phyloP scores from a whole-genome alignment of 2,329 filamentous ascomycete species.

The Aschersonia sp. region DNA sequence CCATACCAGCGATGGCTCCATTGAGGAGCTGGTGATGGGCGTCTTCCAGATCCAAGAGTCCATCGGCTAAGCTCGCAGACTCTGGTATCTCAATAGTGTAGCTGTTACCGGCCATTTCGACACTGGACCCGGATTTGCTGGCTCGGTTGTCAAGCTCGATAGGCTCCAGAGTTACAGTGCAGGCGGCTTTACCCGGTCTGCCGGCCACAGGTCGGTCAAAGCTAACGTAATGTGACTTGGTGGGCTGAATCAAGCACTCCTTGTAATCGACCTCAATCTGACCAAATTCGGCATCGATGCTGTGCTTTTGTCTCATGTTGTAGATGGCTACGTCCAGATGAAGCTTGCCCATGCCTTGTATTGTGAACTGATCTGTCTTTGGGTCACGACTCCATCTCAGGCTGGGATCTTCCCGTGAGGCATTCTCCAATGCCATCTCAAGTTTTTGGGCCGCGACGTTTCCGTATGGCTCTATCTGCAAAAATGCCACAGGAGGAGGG shows the following conservation, averaged over 20 bases:
- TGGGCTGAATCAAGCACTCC: conserved; percentile 54
- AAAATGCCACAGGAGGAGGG: conserved; percentile 88
- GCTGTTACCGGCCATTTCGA: conserved; percentile 57
- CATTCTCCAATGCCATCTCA: conserved; percentile 57
- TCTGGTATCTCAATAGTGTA: conserved; percentile 40
- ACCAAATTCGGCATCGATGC: conserved; percentile 74
- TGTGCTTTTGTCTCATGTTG: conserved; percentile 76
- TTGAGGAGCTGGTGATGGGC: conserved; percentile 53
- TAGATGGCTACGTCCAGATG: conserved; percentile 89
- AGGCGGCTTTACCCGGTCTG: conserved; percentile 63
- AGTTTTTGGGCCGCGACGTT: conserved; percentile 68
- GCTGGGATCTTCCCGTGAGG: conserved; percentile 85
- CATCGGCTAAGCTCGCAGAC: conserved; percentile 30
- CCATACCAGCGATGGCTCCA: conserved; percentile 69
- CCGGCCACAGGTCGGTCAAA: conserved; percentile 73
- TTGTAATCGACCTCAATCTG: conserved; percentile 92
- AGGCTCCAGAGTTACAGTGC: conserved; percentile 53
- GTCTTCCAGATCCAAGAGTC: conserved; percentile 33
- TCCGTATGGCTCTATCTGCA: conserved; percentile 75
- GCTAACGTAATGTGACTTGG: conserved; percentile 40
- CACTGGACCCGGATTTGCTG: conserved; percentile 22
- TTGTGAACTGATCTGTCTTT: conserved; percentile 82
- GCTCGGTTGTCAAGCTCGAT: conserved; percentile 28
- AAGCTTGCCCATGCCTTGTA: conserved; percentile 92
- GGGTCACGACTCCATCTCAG: conserved; percentile 72